Base-by-base conservation (phyloP, 192 early-diverging fungal species). In the Phlyctochytrium planicorne region DNA sequence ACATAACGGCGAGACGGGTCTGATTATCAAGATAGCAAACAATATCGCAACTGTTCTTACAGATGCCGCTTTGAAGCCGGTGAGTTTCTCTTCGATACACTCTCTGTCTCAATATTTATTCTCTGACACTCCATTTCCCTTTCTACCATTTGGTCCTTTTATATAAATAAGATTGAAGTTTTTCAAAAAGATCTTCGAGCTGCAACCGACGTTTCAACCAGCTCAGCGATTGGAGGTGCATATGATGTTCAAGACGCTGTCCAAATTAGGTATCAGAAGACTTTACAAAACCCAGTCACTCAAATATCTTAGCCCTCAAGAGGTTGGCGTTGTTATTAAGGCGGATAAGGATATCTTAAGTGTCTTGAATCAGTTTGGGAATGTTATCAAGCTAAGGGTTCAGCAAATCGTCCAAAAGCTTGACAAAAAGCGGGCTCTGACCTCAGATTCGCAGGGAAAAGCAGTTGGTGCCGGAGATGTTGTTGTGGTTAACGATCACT, bases 201-300 rank as follows among this genome's bases (percentile, higher is more conserved):
- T 29, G 87, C 90, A 16, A 84, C 83, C 63, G 94, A 95, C 56
- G 80, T 88, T 10, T 83, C 89, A 34, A 79, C 69, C 0, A 61
- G 62, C 2, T 71, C 76, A 59, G 73, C 81, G 2, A 76, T 79
- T 3, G 81, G 85, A 17, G 88, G 89, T 20, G 84, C 88, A 27
- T 91, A 90, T 70, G 94, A 96, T 60, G 82, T 93, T 24, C 88
- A 95, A 55, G 96, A 98, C 66, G 81, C 96, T 31, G 94, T 97
- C 20, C 83, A 89, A 63, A 77, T 96, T 27, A 87, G 88, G 82
- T 87, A 74, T 73, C 82, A 78, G 24, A 32, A 17, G 27, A 27
- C 53, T 30, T 31, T 31, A 34, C 61, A n/a, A n/a, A n/a, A n/a
- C n/a, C 29, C 34, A 27, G 25, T n/a, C 0, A 27, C 30, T 31